These are phyloP conservation scores for Lasiodiplodia hormozganensis DNA, from an alignment of 2,329 filamentous ascomycete species.

Conservation along the genomic window DNA sequence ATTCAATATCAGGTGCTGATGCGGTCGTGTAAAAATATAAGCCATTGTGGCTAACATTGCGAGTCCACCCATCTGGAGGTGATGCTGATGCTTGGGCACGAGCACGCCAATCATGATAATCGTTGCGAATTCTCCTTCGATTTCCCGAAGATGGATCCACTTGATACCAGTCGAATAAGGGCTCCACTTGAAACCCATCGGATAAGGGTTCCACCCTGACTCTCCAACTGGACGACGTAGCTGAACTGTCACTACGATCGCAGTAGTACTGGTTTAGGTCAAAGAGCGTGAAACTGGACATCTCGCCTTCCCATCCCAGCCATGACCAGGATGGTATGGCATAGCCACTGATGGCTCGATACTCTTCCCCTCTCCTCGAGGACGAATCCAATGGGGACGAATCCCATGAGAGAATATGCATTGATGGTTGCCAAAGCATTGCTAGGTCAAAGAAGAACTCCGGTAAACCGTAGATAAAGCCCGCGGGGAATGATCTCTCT, in stretches of 20 bases:
- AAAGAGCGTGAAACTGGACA: no score
- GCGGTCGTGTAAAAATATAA: background rate
- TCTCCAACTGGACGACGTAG: no score
- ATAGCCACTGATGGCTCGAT: background rate
- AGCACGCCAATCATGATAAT: background rate
- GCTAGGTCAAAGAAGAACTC: background rate
- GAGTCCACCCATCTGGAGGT: background rate
- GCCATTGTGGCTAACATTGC: background rate
- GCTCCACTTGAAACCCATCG: no score
- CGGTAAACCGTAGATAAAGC: background rate
- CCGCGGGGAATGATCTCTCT: background rate
- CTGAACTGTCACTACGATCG: no score
- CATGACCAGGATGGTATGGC: background rate
- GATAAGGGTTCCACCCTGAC: no score
- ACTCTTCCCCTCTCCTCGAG: background rate
- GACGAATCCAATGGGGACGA: no score
- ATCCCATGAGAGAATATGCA: no score
- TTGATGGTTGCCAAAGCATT: background rate
- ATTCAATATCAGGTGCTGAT: background rate
- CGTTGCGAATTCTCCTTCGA: background rate
- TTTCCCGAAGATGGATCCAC: background rate
- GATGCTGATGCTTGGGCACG: no score
- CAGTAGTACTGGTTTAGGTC: no score
- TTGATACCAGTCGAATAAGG: conserved; percentile 2
- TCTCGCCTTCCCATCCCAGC: no score